Percentiles rank a stretch among this genome's conserved stretches.
Conservation (phyloP, 164 flowering plant species). For the Aristolochia fimbriata region DNA sequence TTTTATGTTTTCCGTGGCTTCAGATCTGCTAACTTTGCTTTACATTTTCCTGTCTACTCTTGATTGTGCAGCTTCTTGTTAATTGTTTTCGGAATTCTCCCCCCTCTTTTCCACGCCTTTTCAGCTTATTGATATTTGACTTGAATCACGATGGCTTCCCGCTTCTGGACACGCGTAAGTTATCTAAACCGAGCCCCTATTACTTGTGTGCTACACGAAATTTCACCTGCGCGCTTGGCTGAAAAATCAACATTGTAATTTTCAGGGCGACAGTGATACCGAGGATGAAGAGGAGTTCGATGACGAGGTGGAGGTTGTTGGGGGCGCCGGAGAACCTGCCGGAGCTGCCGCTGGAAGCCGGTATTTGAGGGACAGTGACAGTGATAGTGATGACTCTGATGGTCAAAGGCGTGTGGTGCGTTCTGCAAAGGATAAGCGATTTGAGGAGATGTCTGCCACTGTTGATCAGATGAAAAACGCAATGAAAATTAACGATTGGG, state of each 20-base stretch:
- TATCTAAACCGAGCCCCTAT: background rate
- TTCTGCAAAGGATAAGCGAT: conserved; percentile 77
- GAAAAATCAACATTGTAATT: background rate
- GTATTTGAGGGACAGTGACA: conserved; percentile 33
- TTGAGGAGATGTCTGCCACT: conserved; percentile 64
- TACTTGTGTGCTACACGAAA: background rate
- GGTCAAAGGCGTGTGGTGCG: conserved; percentile 59
- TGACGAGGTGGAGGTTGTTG: conserved; percentile 14
- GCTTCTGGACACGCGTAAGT: conserved; percentile 1
- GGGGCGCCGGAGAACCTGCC: conserved; percentile 20
- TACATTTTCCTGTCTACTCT: no score
- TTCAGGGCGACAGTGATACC: conserved; percentile 42
- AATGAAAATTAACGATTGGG: conserved; percentile 94
- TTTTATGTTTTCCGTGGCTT: no score
- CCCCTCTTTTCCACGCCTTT: background rate
- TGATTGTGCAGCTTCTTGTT: no score
- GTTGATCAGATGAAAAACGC: conserved; percentile 87
- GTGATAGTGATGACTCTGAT: conserved; percentile 68
- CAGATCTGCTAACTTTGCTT: no score
- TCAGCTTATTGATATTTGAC: background rate
- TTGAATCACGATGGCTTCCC: conserved; percentile 1
- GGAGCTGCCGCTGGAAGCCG: conserved; percentile 22
- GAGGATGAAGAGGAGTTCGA: conserved; percentile 40
- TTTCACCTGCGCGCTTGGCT: background rate
- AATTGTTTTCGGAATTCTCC: no score